Evolutionary conservation across 2,329 filamentous ascomycete genomes (phyloP).

Genomic region (Alternaria brassicicola): DNA sequence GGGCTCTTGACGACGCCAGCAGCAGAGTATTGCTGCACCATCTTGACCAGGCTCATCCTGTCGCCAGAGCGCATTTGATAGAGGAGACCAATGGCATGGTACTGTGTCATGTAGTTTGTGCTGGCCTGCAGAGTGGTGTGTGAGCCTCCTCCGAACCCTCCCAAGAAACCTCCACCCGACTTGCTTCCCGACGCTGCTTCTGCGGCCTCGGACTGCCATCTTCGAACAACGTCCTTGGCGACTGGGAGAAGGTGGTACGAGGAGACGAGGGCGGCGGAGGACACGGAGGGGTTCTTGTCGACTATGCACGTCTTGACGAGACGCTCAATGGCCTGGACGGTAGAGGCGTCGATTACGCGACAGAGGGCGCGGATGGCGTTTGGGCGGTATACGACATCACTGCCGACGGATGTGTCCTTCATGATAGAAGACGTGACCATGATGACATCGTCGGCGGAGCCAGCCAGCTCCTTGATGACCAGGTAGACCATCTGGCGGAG

Average conservation of each 20-base stretch:
- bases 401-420: constrained; percentile 97
- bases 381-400: constrained; percentile 79
- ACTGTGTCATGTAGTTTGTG: constrained; percentile 97
- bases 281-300: constrained; percentile 97
- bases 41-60: constrained; percentile 98
- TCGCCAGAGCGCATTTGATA: constrained; percentile 99
- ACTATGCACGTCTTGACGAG: constrained; percentile 99
- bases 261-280: constrained; percentile 92
- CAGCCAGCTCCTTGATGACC: constrained; percentile 95
- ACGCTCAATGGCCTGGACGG: constrained; percentile 96
- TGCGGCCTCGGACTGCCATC: constrained; percentile 98
- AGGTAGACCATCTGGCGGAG: constrained; percentile 99
- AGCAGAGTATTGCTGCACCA: constrained; percentile 98
- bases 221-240: constrained; percentile 89
- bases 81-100: constrained; percentile 94
- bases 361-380: constrained; percentile 96
- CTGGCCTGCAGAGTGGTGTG: constrained; percentile 72
- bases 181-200: constrained; percentile 92
- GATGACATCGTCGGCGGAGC: constrained; percentile 96
- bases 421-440: constrained; percentile 99
- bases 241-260: constrained; percentile 98
- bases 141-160: constrained; percentile 85
- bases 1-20: constrained; percentile 94
- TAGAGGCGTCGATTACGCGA: constrained; percentile 93
- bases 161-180: constrained; percentile 84